Conservation (phyloP, 441 rosid species). For the Populus hybrid region DNA sequence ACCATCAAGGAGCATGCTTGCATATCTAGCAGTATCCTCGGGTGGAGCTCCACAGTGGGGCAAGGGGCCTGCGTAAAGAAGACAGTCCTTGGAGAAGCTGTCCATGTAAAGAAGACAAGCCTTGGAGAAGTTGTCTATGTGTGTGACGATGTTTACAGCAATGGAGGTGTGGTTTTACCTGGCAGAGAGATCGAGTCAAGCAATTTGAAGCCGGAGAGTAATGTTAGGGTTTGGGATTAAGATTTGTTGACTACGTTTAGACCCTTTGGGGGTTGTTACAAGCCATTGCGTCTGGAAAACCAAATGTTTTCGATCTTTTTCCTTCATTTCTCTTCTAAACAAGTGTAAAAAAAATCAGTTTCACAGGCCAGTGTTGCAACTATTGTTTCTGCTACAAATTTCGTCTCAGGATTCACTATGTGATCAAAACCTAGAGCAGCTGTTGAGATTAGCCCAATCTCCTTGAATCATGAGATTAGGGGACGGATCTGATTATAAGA, state of each 20-base stretch:
- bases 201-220: conserved; percentile 96
- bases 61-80: conserved; percentile 93
- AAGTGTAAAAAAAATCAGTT: conserved; percentile 17
- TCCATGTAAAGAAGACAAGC: conserved; percentile 41
- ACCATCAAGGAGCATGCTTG: conserved; percentile 92
- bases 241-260: conserved; percentile 13
- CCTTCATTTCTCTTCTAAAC: background rate
- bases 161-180: conserved; percentile 90
- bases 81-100: conserved; percentile 34
- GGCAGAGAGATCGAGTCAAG: conserved; percentile 89
- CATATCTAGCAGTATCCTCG: conserved; percentile 80
- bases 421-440: no score
- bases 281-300: conserved; percentile 5
- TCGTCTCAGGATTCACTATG: background rate
- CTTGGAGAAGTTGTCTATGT: conserved; percentile 94
- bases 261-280: conserved; percentile 22
- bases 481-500: no score
- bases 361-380: background rate
- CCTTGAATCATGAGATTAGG: no score
- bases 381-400: background rate
- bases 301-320: conserved; percentile 14
- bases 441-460: no score
- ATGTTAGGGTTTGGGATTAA: conserved; percentile 45
- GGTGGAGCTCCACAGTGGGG: conserved; percentile 96
- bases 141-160: conserved; percentile 84